A percentile compares a stretch with the other conserved stretches of the same genome.
Evolutionary conservation across 2,329 filamentous ascomycete species (phyloP).

Genomic region (Calonectria pteridis): DNA sequence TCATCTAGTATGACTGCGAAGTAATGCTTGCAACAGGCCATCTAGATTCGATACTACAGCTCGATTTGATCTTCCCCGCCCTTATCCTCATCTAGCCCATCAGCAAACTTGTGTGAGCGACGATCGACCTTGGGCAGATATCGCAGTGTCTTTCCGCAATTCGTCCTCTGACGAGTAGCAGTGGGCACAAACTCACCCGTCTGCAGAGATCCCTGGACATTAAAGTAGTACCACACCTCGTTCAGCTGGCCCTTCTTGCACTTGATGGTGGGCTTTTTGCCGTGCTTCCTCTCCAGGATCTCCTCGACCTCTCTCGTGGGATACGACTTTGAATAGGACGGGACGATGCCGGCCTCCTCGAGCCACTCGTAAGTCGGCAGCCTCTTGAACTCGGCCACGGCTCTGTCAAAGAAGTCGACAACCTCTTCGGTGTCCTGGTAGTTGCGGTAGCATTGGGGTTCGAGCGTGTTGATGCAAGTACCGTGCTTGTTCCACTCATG

Average conservation of each 20-base stretch:
- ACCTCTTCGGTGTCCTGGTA: not conserved
- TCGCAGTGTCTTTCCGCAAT: not conserved
- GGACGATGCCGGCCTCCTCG: not conserved
- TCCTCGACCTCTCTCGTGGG: not conserved
- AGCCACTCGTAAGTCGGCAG: not conserved
- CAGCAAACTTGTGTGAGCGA: not conserved
- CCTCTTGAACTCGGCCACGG: not conserved
- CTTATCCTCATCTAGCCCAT: not conserved
- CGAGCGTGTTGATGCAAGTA: not conserved
- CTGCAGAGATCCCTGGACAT: not conserved
- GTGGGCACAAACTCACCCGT: not conserved
- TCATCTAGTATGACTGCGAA: not conserved
- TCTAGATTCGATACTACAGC: not conserved
- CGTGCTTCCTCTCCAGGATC: not conserved
- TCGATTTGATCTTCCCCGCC: not conserved
- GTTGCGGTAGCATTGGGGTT: not conserved
- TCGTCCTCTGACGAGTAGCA: not conserved
- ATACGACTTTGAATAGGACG: not conserved
- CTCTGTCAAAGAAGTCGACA: not conserved
- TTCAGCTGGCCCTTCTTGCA: not conserved
- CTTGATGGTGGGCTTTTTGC: not conserved
- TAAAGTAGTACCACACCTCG: not conserved
- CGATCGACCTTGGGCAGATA: not conserved
- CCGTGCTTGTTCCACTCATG: constrained; percentile 1
- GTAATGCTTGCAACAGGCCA: not conserved